phyloP scores from a whole-genome alignment of 1,284 basidiomycete genomes.

The Rhodotorula sp. region DNA sequence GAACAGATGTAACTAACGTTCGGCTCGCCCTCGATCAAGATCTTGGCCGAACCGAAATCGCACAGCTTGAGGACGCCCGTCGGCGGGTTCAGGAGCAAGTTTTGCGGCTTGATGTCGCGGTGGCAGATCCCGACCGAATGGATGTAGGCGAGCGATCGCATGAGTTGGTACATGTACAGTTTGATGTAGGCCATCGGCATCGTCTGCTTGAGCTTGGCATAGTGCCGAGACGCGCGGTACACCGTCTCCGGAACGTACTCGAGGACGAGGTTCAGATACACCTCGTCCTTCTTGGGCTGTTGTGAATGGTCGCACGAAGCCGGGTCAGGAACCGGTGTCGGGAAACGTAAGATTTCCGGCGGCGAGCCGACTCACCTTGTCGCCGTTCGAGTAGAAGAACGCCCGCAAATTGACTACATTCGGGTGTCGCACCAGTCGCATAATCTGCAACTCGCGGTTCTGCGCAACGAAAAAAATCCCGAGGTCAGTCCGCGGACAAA shows the following conservation, averaged over 20 bases:
- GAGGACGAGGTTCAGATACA: slow-evolving; percentile 97
- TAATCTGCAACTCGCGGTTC: slow-evolving; percentile 99
- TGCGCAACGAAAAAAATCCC: slow-evolving; percentile 48
- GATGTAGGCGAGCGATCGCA: slow-evolving; percentile 96
- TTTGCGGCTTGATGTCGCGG: slow-evolving; percentile 99
- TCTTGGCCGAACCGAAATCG: slow-evolving; percentile 99
- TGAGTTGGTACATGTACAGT: slow-evolving; percentile 77
- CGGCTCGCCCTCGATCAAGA: slow-evolving; percentile 93
- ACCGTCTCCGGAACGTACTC: slow-evolving; percentile 99
- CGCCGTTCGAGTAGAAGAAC: slow-evolving; percentile 99
- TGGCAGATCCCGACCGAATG: slow-evolving; percentile 78
- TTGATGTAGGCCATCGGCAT: slow-evolving; percentile 99
- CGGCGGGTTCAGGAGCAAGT: slow-evolving; percentile 91
- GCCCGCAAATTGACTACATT: slow-evolving; percentile 97
- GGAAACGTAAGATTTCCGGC: slow-evolving; percentile 1
- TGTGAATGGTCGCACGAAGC: background rate
- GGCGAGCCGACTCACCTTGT: slow-evolving; percentile 67
- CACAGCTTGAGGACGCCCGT: slow-evolving; percentile 97
- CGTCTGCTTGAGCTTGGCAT: slow-evolving; percentile 98
- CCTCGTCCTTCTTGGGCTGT: slow-evolving; percentile 85
- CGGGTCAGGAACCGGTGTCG: background rate
- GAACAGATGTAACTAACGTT: slow-evolving; percentile 99
- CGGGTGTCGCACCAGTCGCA: slow-evolving; percentile 95
- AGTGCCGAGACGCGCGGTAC: slow-evolving; percentile 96
- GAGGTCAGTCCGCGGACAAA: background rate